A percentile compares a stretch with the other conserved stretches of the same genome.
phyloP scores from a whole-genome alignment of 768 basidiomycete species.

The Vararia minispora region DNA sequence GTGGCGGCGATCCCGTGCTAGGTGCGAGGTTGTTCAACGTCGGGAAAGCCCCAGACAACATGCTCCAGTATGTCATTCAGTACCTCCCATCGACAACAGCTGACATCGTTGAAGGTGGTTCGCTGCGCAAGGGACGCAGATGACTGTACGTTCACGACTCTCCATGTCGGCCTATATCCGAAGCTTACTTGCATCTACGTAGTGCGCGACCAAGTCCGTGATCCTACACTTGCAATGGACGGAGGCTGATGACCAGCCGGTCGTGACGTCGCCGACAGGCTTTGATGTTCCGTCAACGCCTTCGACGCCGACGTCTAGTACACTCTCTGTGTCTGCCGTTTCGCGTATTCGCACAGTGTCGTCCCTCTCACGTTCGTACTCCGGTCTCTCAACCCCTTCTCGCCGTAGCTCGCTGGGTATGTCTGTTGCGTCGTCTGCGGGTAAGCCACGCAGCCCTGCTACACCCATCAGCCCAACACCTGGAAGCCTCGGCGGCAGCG shows the following conservation, averaged over 20 bases:
- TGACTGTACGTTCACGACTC: conserved; percentile 50
- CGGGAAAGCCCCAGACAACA: conserved; percentile 73
- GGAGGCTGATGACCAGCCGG: conserved; percentile 38
- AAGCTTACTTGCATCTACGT: neutral
- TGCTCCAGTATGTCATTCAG: conserved; percentile 68
- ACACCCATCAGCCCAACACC: conserved; percentile 35
- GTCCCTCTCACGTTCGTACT: conserved; percentile 42
- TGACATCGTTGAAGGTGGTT: conserved; percentile 50
- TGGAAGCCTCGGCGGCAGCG: conserved; percentile 17
- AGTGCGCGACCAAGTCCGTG: conserved; percentile 86
- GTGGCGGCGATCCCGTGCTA: conserved; percentile 52
- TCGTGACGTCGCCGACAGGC: conserved; percentile 6
- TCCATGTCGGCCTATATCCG: neutral
- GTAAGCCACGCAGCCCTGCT: conserved; percentile 35
- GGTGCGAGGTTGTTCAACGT: conserved; percentile 64
- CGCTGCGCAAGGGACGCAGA: conserved; percentile 79
- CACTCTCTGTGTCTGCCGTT: too few species aligned
- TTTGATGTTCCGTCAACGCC: conserved; percentile 13
- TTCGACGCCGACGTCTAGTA: conserved; percentile 14
- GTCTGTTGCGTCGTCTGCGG: conserved; percentile 10
- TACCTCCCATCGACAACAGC: too few species aligned
- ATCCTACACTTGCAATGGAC: conserved; percentile 84
- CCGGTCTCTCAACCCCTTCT: conserved; percentile 33
- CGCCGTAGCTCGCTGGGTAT: conserved; percentile 23
- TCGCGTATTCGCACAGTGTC: conserved; percentile 32